Base-by-base conservation (phyloP, 1,284 basidiomycete genomes). In the Fistulina hepatica region DNA sequence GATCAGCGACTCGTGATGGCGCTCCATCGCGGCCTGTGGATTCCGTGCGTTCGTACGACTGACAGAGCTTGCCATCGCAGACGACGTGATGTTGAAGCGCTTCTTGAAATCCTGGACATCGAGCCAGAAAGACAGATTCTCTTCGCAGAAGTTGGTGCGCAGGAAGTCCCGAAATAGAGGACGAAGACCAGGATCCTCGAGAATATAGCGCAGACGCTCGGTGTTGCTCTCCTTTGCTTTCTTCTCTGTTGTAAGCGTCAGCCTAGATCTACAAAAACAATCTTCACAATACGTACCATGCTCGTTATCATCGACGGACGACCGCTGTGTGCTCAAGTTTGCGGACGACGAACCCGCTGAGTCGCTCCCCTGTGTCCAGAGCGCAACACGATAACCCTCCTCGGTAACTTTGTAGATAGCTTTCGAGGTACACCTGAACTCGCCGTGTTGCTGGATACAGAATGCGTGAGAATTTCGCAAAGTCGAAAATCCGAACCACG, bases 81-180 rank as follows among this genome's bases (percentile, higher is more conserved):
- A 91, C 4, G 85, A 93, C 0, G 94, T 95, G 42, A 91, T 97
- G 54, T 80, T 82, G 65, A 98, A 98, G 52, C 92, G 82, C 49
- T 84, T 75, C 65, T 92, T 93, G 67, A 98, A 95, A 56, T 98
- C 94, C 58, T 92, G 78, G 1, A 97, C 94, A 52, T 97, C 95
- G 39, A 97, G 60, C 85, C 92, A 98, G 65, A 97, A 98, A 33
- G 82, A 81, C 49, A 98, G 64, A 56, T 98, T 98, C 69, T 98
- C 94, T 57, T 98, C 94, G 64, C 92, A 97, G 58, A 97, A 97
- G 60, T 97, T 97, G 36, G 78, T 73, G 30, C 90, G 76, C 39
- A 98, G 62, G 65, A 94, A 95, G 47, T 97, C 94, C 42, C 94
- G 79, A 73, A 98, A 98, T 30, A 97, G 65, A 3, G 76, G 75